Conservation (phyloP, 306 rosid genomes). For the Medicago arabica region DNA sequence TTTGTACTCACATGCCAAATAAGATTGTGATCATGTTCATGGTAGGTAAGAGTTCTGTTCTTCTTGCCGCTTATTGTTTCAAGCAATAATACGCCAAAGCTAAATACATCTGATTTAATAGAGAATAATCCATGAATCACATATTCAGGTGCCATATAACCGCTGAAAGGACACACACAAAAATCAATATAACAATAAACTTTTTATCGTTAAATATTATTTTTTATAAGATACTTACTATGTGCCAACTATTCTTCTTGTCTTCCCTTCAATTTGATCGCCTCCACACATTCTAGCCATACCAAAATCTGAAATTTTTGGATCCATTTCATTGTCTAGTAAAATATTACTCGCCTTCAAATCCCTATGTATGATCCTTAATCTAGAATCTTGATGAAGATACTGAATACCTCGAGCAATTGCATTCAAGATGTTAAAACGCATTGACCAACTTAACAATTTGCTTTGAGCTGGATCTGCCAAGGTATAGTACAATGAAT, state of each 20-base stretch:
- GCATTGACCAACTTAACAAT: background rate
- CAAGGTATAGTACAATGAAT: background rate
- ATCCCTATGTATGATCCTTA: background rate
- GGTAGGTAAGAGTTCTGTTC: background rate
- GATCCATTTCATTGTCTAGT: background rate
- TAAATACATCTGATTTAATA: background rate
- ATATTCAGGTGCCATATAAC: background rate
- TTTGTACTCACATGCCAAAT: slow-evolving; percentile 31
- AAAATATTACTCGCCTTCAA: background rate
- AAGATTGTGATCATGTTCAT: slow-evolving; percentile 1
- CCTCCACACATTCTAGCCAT: slow-evolving; percentile 4
- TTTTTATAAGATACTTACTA: background rate
- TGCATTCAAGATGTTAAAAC: background rate
- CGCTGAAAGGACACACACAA: background rate
- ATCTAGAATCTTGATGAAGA: slow-evolving; percentile 36
- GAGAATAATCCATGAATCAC: background rate
- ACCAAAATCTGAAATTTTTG: background rate
- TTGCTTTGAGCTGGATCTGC: background rate
- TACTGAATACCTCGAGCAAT: slow-evolving; percentile 19
- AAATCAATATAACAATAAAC: background rate
- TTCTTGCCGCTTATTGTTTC: background rate
- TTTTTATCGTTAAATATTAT: background rate
- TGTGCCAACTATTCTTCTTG: background rate
- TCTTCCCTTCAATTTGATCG: background rate
- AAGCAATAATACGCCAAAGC: background rate